Evolutionary conservation across 2,329 filamentous ascomycete genomes (phyloP), one percentile per base, ranked within the genome.

Genomic region (Plenodomus tracheiphilus): DNA sequence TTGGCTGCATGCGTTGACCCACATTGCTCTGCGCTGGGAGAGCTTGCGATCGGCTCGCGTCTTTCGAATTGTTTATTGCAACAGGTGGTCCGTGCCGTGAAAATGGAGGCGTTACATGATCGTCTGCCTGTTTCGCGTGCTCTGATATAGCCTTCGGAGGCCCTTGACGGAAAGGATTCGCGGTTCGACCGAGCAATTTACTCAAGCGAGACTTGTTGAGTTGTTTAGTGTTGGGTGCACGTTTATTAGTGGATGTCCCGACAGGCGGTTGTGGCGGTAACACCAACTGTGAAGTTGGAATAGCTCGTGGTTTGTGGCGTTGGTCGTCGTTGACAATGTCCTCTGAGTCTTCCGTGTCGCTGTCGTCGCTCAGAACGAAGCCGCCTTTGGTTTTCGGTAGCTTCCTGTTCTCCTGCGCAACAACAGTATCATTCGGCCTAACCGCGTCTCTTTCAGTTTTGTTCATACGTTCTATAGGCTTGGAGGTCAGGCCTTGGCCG

Each of bases 361-460:
- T 46, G 11, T 46, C 49, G 22, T 51, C 51, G 22, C 46, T 45
- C 22, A 51, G 9, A n/a, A 58, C 18, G 20, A 56, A 58, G 7
- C 55, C 55, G 13, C 49, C 44, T 28, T 36, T 45, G 6, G 22
- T 49, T 15, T 45, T 46, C 6, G 49, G 51, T 15, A 46, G 49
- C 40, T 50, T 54, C 15, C 7, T 17, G 20, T 18, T 28, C n/a
- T 6, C 38, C n/a, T 8, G 37, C 7, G 40, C 8, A 17, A 32
- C 39, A 22, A 28, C 16, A 11, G 22, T 22, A 15, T 15, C 28
- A 4, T 15, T 32, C 15, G 28, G 8, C 9, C 6, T 10, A 7
- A 11, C 4, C 6, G 13, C 13, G 6, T 4, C 9, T 32, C 4
- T 15, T 11, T 15, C 15, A 11, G 7, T 32, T 15, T 11, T 11